phyloP scores from a whole-genome alignment of 1,284 basidiomycete species.

The Fomitopsis palustris region DNA sequence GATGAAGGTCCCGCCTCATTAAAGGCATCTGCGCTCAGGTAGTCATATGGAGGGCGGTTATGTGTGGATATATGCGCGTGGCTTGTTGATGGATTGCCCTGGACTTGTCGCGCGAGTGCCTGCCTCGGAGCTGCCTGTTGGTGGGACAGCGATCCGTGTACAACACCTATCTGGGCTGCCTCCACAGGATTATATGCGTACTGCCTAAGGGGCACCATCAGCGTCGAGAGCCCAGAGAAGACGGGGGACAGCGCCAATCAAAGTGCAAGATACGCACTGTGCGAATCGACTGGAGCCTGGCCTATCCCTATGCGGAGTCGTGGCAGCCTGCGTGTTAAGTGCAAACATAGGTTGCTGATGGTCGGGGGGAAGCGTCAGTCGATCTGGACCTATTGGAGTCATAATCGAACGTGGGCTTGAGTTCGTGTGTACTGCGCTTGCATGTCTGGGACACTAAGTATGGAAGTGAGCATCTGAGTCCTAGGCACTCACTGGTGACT shows the following conservation, averaged over 20 bases:
- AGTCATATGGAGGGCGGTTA: conserved; percentile 11
- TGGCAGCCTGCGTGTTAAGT: conserved; percentile 21
- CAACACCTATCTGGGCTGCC: conserved; percentile 30
- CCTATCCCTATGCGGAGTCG: conserved; percentile 19
- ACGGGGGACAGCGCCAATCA: not conserved
- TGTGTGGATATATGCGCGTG: conserved; percentile 15
- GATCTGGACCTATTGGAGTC: conserved; percentile 48
- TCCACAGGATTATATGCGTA: conserved; percentile 53
- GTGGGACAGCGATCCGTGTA: conserved; percentile 21
- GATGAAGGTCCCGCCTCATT: conserved; percentile 1
- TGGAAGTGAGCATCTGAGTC: not conserved
- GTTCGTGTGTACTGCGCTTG: conserved; percentile 33
- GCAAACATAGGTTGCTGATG: conserved; percentile 46
- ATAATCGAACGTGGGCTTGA: conserved; percentile 55
- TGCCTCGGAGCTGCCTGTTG: conserved; percentile 20
- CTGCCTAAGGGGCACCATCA: conserved; percentile 38
- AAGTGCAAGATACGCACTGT: conserved; percentile 34
- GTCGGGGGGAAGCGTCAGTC: conserved; percentile 56
- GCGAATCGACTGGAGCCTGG: conserved; percentile 47
- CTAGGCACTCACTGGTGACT: conserved; percentile 37
- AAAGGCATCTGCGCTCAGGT: not conserved
- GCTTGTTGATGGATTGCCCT: conserved; percentile 2
- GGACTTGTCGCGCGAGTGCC: conserved; percentile 12
- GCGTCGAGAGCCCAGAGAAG: not conserved
- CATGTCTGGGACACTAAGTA: conserved; percentile 11